Percentiles rank a stretch among this genome's conserved stretches.
phyloP scores from a whole-genome alignment of 495 filamentous ascomycete genomes.

The Amphirosellinia nigrospora region DNA sequence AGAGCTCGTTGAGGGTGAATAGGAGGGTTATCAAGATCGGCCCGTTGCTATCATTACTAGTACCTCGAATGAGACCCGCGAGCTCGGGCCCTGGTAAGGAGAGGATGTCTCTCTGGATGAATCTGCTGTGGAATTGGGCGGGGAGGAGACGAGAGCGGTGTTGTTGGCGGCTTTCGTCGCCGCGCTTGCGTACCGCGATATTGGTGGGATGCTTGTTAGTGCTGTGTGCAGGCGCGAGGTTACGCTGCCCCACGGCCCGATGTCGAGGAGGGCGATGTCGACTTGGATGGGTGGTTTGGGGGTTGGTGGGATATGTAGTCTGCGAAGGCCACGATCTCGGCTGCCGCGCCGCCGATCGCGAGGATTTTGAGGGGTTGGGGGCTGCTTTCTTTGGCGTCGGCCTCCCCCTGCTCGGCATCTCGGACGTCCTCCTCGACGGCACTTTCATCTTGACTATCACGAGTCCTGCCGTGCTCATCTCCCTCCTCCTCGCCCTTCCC shows the following conservation, averaged over 20 bases:
- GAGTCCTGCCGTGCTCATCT: not conserved
- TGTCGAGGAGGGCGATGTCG: constrained; percentile 74
- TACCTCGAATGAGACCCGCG: constrained; percentile 32
- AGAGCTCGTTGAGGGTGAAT: constrained; percentile 98
- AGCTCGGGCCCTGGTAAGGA: constrained; percentile 50
- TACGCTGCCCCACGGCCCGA: constrained; percentile 75
- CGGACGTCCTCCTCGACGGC: not conserved
- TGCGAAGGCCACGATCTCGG: constrained; percentile 80
- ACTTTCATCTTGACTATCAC: not conserved
- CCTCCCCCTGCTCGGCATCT: not conserved
- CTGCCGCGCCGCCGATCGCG: constrained; percentile 85
- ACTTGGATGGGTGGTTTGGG: not conserved
- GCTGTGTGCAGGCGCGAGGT: constrained; percentile 56
- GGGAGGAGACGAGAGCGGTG: constrained; percentile 45
- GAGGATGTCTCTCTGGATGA: constrained; percentile 70
- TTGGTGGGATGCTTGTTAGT: constrained; percentile 53
- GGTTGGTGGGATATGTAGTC: constrained; percentile 56
- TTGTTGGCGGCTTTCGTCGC: constrained; percentile 53
- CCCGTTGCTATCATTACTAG: too few relatives aligned
- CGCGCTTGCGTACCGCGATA: constrained; percentile 63
- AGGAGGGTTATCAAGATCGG: constrained; percentile 76
- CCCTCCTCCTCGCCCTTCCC: not conserved
- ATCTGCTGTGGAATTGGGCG: constrained; percentile 52
- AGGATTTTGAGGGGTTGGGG: constrained; percentile 52
- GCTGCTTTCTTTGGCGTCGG: not conserved